Evolutionary conservation across 2,329 filamentous ascomycete genomes (phyloP), one percentile per base, ranked within the genome.

Genomic region (Aotearoamyces nothofagi): DNA sequence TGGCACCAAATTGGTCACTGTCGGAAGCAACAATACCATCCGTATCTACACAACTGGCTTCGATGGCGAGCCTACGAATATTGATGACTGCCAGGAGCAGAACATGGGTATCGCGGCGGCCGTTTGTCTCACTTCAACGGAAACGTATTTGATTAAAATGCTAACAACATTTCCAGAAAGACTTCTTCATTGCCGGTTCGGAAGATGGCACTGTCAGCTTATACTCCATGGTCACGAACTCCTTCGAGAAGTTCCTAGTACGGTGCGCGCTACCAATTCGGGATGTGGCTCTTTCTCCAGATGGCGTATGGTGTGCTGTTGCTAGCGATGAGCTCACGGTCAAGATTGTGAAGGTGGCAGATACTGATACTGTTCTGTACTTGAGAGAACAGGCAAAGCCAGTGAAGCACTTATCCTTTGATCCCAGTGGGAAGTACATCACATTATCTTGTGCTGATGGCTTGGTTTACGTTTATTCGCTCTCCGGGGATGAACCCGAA

Each of bases 201-300:
- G 87, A 98, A 53, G 86, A 96, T 56, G 90, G 92, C 46, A 90
- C 79, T n/a, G 83, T 98, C 45, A 92, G 79, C 60, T 72, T 84
- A 43, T 98, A 92, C 59, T 80, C 79, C n/a, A 65, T 94, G 27
- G 63, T 69, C 32, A 71, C 69, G 3, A 75, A 76, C 44, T 54
- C 61, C 15, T 82, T 92, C 55, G 81, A 92, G 37, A 75, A 77
- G 34, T 78, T 92, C 39, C 67, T 98, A 28, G 67, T 84, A 15
- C 75, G 90, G 39, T 81, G 77, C 33, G 76, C 83, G n/a, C 60
- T 94, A 3, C 82, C 90, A 1, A 71, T 94, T 17, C 71, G 90
- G 45, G 84, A 94, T 50, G 62, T 98, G 30, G 75, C 81, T 4
- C 60, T 98, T 9, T 86, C 83, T 3, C 68, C 72, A 2, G 80